Percentiles rank a stretch among this genome's conserved stretches.
Conservation (phyloP, 2,329 filamentous ascomycete genomes). For the Ceratocystis papillata region DNA sequence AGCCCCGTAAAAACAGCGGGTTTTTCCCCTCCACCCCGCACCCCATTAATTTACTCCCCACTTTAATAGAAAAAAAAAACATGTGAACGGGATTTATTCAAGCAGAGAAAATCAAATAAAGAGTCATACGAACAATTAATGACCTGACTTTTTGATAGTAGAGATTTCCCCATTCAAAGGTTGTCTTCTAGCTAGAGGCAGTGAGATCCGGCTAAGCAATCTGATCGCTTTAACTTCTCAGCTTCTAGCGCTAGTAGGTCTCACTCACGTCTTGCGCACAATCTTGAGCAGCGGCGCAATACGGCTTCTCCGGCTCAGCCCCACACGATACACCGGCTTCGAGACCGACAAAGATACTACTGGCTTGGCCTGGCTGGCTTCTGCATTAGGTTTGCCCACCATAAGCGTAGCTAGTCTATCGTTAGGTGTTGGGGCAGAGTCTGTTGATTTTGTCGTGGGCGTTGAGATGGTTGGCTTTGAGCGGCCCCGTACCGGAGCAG, state of each 20-base stretch:
- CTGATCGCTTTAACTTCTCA: neutral
- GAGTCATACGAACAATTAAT: neutral
- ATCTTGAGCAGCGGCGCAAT: conserved; percentile 44
- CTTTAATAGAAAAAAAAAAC: neutral
- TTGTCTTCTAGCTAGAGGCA: neutral
- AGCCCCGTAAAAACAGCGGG: neutral
- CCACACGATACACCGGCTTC: conserved; percentile 40
- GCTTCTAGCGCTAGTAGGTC: neutral
- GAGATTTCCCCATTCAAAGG: neutral
- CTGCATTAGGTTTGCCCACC: conserved; percentile 16
- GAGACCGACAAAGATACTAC: neutral
- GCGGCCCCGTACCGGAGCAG: neutral
- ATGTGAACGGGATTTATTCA: neutral
- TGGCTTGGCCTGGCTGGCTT: conserved; percentile 21
- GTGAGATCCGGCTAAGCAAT: neutral
- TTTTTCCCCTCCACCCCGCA: neutral
- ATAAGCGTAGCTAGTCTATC: neutral
- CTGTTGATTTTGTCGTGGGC: neutral
- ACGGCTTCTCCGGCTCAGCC: conserved; percentile 40
- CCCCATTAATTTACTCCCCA: neutral
- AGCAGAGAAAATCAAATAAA: neutral
- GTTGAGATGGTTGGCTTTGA: conserved; percentile 14
- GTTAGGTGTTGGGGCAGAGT: neutral
- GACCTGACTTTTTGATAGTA: neutral
- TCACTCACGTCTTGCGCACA: conserved; percentile 34